Conservation (phyloP, 2,329 filamentous ascomycete species). For the Rasamsonia emersonii region DNA sequence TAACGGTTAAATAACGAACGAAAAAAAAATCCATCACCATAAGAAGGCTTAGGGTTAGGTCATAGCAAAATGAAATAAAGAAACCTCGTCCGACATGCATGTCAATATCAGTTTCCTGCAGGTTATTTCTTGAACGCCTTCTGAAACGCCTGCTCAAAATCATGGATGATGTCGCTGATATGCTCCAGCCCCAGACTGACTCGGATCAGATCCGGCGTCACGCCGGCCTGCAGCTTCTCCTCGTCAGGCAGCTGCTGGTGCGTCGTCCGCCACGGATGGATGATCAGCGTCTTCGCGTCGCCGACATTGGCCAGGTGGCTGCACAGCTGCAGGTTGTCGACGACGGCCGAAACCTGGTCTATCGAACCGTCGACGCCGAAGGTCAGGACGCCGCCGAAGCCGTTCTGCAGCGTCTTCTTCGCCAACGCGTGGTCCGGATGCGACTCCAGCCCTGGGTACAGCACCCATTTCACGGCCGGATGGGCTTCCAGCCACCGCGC, state of each 20-base stretch:
- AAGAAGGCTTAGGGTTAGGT: too few relatives aligned
- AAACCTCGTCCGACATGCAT: too few relatives aligned
- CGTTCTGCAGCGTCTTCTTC: conserved; percentile 71
- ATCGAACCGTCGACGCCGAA: conserved; percentile 84
- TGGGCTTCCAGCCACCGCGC: conserved; percentile 72
- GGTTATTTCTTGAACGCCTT: too few relatives aligned
- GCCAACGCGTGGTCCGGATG: conserved; percentile 68
- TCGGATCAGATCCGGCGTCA: conserved; percentile 84
- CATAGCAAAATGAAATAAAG: too few relatives aligned
- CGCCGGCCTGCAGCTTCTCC: conserved; percentile 70
- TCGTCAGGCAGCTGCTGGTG: conserved; percentile 81
- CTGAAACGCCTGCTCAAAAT: too few relatives aligned
- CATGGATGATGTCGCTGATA: conserved; percentile 91
- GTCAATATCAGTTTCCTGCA: too few relatives aligned
- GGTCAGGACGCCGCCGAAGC: conserved; percentile 76
- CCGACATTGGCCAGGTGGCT: conserved; percentile 90
- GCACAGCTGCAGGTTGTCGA: conserved; percentile 82
- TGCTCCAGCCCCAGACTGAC: conserved; percentile 94
- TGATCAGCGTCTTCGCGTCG: conserved; percentile 87
- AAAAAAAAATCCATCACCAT: too few relatives aligned
- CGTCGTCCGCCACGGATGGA: conserved; percentile 90
- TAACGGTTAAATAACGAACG: too few relatives aligned
- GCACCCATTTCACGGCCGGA: conserved; percentile 74
- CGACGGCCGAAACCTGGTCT: conserved; percentile 53
- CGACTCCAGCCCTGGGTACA: conserved; percentile 72